Base-by-base conservation (phyloP, 495 filamentous ascomycete species). In the Hyphodiscus hymeniophilus region DNA sequence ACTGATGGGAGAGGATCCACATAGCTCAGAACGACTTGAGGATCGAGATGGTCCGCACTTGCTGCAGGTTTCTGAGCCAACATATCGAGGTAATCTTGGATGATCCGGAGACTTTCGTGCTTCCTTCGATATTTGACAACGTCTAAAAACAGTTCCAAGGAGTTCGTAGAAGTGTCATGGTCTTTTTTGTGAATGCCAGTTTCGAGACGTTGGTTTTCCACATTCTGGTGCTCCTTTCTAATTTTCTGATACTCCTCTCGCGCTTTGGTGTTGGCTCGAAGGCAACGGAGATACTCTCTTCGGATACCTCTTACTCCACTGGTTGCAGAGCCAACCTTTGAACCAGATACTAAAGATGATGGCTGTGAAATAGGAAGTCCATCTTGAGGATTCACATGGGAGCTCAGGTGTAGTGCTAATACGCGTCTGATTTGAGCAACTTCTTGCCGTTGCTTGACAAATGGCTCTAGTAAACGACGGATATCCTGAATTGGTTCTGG, bases 11-110 rank as follows among this genome's bases (percentile, higher is more conserved):
- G 63, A 2, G 67, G 50, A 7, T 64, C 46, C 20, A 69, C 68
- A 36, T 65, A 60, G 39, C 55, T 63, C 42, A 68, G 69, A 40
- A 73, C 66, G 31, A 68, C 60, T 11, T 61, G 62, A 0, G 64
- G 54, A 34, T 73, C 66, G 26, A 81, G 61, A 45, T 75, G 73
- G 15, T 68, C 67, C 0, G 63, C 52, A n/a, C 60, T 57, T n/a
- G 69, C 69, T 3, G 68, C 68, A n/a, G 77, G 72, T 45, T 66
- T 70, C 12, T 69, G 60, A 7, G 17, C 38, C 2, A 76, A 44
- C 7, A 60, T 74, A 38, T 72, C 63, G 50, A 82, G 64, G 48
- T 52, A 56, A 51, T 51, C 46, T 42, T 56, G 52, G 20, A 55
- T 34, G 38, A 61, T 57, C 31, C 35, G 40, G 42, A 60, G 20